phyloP scores from a whole-genome alignment of 306 rosid genomes.

The Cucumis hystrix region DNA sequence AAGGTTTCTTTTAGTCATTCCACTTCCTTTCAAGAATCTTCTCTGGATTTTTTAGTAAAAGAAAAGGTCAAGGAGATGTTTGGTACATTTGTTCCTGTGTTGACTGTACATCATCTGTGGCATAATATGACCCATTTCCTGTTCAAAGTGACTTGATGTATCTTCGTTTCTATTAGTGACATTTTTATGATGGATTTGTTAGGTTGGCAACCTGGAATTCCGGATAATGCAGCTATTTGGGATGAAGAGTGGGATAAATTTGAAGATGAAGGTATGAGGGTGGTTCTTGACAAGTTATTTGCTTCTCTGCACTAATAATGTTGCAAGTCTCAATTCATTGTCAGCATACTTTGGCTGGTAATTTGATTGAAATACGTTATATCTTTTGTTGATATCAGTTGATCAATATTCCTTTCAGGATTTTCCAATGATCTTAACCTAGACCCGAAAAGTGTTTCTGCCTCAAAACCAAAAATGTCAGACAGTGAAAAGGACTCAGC shows the following conservation, averaged over 20 bases:
- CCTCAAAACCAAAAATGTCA: slow-evolving; percentile 29
- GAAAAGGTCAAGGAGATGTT: background rate
- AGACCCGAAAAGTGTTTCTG: slow-evolving; percentile 19
- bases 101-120: too few relatives aligned
- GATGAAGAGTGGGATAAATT: slow-evolving; percentile 99
- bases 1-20: background rate
- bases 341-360: slow-evolving; percentile 7
- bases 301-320: background rate
- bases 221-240: slow-evolving; percentile 74
- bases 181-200: slow-evolving; percentile 15
- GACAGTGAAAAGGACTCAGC: slow-evolving; percentile 27
- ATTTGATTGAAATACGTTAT: background rate
- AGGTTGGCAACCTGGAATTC: slow-evolving; percentile 96
- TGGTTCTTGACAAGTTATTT: background rate
- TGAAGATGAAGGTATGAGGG: slow-evolving; percentile 70
- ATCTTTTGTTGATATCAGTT: background rate
- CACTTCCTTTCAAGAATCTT: background rate
- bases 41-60: background rate
- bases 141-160: background rate
- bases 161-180: slow-evolving; percentile 16
- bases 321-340: background rate
- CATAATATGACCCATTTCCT: background rate
- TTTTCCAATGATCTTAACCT: slow-evolving; percentile 60
- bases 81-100: background rate
- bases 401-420: slow-evolving; percentile 34